Conservation (phyloP, 1,139 yeast genomes). For the Protomyces arabidopsidicola region DNA sequence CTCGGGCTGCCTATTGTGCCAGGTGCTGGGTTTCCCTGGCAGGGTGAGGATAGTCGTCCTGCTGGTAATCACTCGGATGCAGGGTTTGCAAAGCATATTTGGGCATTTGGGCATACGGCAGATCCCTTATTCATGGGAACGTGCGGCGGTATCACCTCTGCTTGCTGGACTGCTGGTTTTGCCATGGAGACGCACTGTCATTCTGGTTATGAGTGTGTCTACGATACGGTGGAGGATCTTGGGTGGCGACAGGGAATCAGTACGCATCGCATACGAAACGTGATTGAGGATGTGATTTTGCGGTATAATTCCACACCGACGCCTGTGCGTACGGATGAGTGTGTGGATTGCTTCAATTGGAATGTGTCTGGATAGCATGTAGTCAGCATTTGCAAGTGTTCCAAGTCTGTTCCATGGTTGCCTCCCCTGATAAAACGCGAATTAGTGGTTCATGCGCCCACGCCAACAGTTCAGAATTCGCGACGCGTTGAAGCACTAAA, state of each 20-base stretch:
- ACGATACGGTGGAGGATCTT: slow-evolving; percentile 80
- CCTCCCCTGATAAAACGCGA: not conserved
- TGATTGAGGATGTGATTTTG: slow-evolving; percentile 72
- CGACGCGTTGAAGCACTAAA: slow-evolving; percentile 28
- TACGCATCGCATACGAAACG: slow-evolving; percentile 87
- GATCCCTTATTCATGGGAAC: slow-evolving; percentile 97
- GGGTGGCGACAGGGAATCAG: slow-evolving; percentile 90
- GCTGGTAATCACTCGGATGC: slow-evolving; percentile 48
- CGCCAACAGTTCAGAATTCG: not conserved
- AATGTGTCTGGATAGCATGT: slow-evolving; percentile 36
- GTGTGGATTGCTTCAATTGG: slow-evolving; percentile 89
- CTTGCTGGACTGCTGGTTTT: slow-evolving; percentile 89
- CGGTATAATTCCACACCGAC: slow-evolving; percentile 71
- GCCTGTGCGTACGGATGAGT: slow-evolving; percentile 74
- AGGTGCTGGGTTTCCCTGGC: not conserved
- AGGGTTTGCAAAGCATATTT: slow-evolving; percentile 60
- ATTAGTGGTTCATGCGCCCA: not conserved
- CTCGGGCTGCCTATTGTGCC: slow-evolving; percentile 65
- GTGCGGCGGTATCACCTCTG: slow-evolving; percentile 88
- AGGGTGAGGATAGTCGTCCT: not conserved
- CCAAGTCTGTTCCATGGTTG: too few species aligned
- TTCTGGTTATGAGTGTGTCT: slow-evolving; percentile 79
- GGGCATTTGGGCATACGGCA: slow-evolving; percentile 96
- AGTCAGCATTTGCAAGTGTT: not conserved
- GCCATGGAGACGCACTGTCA: slow-evolving; percentile 98